phyloP scores from a whole-genome alignment of 2,329 filamentous ascomycete genomes.

The Aspergillus clavatus region DNA sequence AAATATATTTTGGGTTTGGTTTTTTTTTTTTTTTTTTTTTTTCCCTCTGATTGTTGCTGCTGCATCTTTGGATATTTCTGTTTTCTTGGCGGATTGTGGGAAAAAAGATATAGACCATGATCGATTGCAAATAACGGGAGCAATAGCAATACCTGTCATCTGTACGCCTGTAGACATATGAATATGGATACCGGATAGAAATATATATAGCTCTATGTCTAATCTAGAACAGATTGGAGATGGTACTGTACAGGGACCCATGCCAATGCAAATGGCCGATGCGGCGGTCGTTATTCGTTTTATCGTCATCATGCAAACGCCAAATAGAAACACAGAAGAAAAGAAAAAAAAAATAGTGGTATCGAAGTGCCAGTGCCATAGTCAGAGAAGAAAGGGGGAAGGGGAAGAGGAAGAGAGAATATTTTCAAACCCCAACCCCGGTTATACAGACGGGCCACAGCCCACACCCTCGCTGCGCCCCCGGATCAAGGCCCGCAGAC shows the following conservation, averaged over 20 bases:
- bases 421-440: not conserved
- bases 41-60: conserved; percentile 7
- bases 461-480: conserved; percentile 71
- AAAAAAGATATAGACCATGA: not conserved
- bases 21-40: conserved; percentile 7
- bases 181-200: not conserved
- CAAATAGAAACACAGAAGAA: too few relatives aligned
- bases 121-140: not conserved
- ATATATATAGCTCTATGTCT: conserved; percentile 1
- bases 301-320: conserved; percentile 4
- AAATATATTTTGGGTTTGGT: conserved; percentile 3
- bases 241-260: not conserved
- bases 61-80: conserved; percentile 5
- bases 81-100: conserved; percentile 1
- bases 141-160: too few relatives aligned
- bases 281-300: conserved; percentile 1
- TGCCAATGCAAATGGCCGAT: not conserved
- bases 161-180: not conserved
- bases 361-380: too few relatives aligned
- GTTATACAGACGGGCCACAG: conserved; percentile 38
- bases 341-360: not conserved
- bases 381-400: too few relatives aligned
- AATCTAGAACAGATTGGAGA: conserved; percentile 3
- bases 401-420: too few relatives aligned
- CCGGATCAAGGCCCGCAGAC: conserved; percentile 62